Percentiles rank a stretch among this genome's conserved stretches.
Evolutionary conservation across 2,329 filamentous ascomycete species (phyloP).

Genomic region (Aspergillus viridinutans): DNA sequence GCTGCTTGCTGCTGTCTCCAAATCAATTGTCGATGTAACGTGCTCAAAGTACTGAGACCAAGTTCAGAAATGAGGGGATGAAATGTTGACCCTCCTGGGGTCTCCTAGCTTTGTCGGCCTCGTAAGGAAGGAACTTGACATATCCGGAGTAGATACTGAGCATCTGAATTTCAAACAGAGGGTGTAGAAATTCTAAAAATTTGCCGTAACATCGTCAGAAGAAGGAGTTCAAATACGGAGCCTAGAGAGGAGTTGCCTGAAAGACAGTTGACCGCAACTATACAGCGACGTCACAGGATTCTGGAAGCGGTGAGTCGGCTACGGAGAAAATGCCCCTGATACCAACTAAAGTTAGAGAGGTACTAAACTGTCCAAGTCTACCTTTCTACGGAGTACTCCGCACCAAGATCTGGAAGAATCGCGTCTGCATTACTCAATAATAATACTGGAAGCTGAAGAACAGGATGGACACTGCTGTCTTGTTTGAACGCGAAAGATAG

Average conservation of each 20-base stretch:
- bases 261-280: neutral
- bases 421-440: no score
- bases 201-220: slow-evolving; percentile 1
- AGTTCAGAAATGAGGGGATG: slow-evolving; percentile 19
- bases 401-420: no score
- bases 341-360: no score
- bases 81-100: slow-evolving; percentile 24
- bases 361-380: no score
- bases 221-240: neutral
- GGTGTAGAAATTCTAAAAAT: slow-evolving; percentile 1
- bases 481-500: neutral
- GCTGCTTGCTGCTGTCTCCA: neutral
- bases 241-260: neutral
- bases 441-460: neutral
- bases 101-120: slow-evolving; percentile 21
- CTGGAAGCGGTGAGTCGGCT: neutral
- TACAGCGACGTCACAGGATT: neutral
- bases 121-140: slow-evolving; percentile 21
- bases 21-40: neutral
- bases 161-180: slow-evolving; percentile 1
- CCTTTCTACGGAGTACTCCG: no score
- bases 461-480: neutral
- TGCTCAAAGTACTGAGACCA: slow-evolving; percentile 7
- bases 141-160: slow-evolving; percentile 20
- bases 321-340: neutral